A percentile compares a stretch with the other conserved stretches of the same genome.
phyloP scores from a whole-genome alignment of 371 early-diverging fungal species.

The Syncephalastrum racemosum region DNA sequence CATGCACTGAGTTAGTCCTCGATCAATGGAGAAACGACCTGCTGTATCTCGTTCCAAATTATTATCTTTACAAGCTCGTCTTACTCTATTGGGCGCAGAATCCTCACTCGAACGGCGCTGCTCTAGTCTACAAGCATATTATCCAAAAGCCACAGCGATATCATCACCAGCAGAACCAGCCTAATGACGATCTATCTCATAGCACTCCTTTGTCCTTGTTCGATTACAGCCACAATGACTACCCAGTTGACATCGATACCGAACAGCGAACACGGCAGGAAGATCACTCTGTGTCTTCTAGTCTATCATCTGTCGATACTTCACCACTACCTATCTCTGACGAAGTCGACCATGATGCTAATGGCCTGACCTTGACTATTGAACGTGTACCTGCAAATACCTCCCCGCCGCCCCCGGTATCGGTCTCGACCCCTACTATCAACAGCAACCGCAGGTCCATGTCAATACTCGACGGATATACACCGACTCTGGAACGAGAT shows the following conservation, averaged over 20 bases:
- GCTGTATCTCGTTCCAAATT: constrained; percentile 33
- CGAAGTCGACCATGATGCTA: too few relatives aligned
- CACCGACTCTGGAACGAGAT: constrained; percentile 14
- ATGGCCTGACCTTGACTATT: constrained; percentile 7
- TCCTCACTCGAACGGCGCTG: constrained; percentile 50
- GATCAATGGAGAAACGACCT: constrained; percentile 45
- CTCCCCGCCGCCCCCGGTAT: too few relatives aligned
- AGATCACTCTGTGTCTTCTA: too few relatives aligned
- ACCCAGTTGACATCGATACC: too few relatives aligned
- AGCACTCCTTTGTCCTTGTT: too few relatives aligned
- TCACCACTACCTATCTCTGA: not conserved
- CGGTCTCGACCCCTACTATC: not conserved
- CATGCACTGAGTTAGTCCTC: constrained; percentile 24
- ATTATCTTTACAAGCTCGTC: constrained; percentile 43
- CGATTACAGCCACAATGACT: too few relatives aligned
- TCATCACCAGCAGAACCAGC: not conserved
- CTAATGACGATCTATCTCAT: too few relatives aligned
- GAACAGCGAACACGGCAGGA: too few relatives aligned
- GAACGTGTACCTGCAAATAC: not conserved
- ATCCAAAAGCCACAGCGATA: constrained; percentile 33
- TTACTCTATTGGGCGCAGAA: constrained; percentile 56
- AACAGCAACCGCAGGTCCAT: constrained; percentile 7
- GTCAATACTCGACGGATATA: constrained; percentile 26
- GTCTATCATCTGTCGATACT: too few relatives aligned
- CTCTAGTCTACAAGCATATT: constrained; percentile 34